Evolutionary conservation across 192 early-diverging fungal species (phyloP), one percentile per base, ranked within the genome.

Genomic region (Glomus cerebriforme): DNA sequence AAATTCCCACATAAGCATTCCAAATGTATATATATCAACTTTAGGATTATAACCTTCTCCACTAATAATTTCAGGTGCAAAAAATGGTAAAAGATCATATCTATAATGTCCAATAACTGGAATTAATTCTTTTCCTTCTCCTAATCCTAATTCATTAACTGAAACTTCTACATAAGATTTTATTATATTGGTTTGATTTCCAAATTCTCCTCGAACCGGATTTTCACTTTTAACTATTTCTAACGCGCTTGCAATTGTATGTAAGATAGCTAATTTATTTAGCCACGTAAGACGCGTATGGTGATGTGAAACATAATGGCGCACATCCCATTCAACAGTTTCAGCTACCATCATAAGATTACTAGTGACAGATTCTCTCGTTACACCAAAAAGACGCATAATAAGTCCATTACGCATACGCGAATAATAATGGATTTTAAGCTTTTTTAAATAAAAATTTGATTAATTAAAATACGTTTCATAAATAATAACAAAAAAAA

Each of bases 1-100:
- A 31, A 78, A 59, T 78, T 69, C 77, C 77, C 77, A 78, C 77
- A 78, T 78, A 26, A 78, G 35, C 17, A 78, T 31, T 27, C 65
- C 77, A 69, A 78, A 67, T 19, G 29, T 69, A 69, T 78, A 78
- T 8, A 69, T 24, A 68, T 68, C 66, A 68, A 68, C 66, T 37
- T 68, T 68, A 34, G 34, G 2, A 47, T 34, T 37, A 26, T 67
- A 76, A 45, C 32, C 26, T n/a, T 68, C 66, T 17, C 47, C 59
- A 63, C 32, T 7, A 45, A 78, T 24, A 34, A 78, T 59, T 54
- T 78, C 77, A 27, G 77, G 77, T 19, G 77, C 47, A 22, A 78
- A 10, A n/a, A 35, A 64, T 4, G 77, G 65, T 32, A 69, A 39
- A 47, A 78, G 15, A 68, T 78, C 65, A 68, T 68, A 47, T 58